Conservation (phyloP, 768 basidiomycete species). For the Tulasnella sp. region DNA sequence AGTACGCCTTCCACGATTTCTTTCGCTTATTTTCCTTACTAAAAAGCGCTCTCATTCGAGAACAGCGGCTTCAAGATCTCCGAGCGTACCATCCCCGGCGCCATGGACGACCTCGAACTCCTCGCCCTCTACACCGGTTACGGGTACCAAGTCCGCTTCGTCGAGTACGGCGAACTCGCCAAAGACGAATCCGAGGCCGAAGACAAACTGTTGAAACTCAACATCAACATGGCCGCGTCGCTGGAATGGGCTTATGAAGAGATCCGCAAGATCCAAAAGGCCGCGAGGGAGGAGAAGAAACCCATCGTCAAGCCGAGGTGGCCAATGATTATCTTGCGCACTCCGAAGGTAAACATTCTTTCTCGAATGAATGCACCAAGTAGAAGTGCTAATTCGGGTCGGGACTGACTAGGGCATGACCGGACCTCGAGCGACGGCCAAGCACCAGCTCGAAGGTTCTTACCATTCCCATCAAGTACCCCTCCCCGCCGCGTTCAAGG, state of each 20-base stretch:
- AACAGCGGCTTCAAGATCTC: slow-evolving; percentile 40
- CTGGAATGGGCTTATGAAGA: slow-evolving; percentile 71
- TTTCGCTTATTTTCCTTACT: neutral
- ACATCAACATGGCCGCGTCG: slow-evolving; percentile 67
- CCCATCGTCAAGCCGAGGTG: slow-evolving; percentile 82
- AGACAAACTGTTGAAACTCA: slow-evolving; percentile 31
- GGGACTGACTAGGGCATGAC: slow-evolving; percentile 37
- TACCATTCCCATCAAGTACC: slow-evolving; percentile 87
- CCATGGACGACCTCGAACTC: slow-evolving; percentile 83
- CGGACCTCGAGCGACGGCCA: slow-evolving; percentile 53
- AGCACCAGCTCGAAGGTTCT: slow-evolving; percentile 67
- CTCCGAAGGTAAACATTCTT: slow-evolving; percentile 54
- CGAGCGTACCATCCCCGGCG: slow-evolving; percentile 78
- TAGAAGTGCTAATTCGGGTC: neutral
- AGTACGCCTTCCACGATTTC: slow-evolving; percentile 23
- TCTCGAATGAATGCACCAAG: neutral
- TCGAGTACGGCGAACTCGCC: slow-evolving; percentile 36
- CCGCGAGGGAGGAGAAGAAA: slow-evolving; percentile 54
- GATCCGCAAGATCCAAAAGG: slow-evolving; percentile 64
- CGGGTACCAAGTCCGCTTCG: slow-evolving; percentile 81
- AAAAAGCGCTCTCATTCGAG: neutral
- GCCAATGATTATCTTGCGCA: slow-evolving; percentile 78
- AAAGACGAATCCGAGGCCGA: slow-evolving; percentile 36
- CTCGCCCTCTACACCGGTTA: slow-evolving; percentile 62
- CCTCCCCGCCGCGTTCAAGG: slow-evolving; percentile 56